Evolutionary conservation across 345 rosid genomes (phyloP).

Genomic region (Triadica sebifera): DNA sequence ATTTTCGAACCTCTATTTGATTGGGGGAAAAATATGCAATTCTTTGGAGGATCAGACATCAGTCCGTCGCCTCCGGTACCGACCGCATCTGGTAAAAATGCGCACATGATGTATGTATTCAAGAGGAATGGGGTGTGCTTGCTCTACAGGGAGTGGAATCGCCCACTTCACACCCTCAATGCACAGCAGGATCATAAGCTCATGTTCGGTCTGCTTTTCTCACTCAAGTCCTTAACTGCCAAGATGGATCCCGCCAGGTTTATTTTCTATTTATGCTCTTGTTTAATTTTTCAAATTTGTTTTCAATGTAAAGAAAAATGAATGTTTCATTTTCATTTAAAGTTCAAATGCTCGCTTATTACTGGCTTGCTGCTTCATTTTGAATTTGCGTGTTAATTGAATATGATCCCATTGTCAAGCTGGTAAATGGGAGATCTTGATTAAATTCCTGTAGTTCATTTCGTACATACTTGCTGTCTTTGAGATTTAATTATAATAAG

Average conservation of each 20-base stretch:
- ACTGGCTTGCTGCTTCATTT: background rate
- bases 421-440: background rate
- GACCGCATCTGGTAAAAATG: conserved; percentile 74
- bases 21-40: conserved; percentile 56
- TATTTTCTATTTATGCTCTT: background rate
- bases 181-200: conserved; percentile 92
- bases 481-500: background rate
- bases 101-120: conserved; percentile 82
- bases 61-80: conserved; percentile 82
- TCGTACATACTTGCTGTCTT: background rate
- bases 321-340: no score
- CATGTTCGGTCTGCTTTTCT: conserved; percentile 97
- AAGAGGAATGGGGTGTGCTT: conserved; percentile 86
- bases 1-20: background rate
- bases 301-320: background rate
- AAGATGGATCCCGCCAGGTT: conserved; percentile 93
- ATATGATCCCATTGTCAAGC: background rate
- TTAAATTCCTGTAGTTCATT: background rate
- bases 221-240: conserved; percentile 91
- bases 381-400: background rate
- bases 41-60: conserved; percentile 88
- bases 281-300: background rate
- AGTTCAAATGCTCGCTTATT: no score
- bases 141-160: conserved; percentile 87
- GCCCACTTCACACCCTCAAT: conserved; percentile 79